A percentile compares a stretch with the other conserved stretches of the same genome.
Evolutionary conservation across 106 monocot genomes (phyloP).

Genomic region (Phalaenopsis equestris): DNA sequence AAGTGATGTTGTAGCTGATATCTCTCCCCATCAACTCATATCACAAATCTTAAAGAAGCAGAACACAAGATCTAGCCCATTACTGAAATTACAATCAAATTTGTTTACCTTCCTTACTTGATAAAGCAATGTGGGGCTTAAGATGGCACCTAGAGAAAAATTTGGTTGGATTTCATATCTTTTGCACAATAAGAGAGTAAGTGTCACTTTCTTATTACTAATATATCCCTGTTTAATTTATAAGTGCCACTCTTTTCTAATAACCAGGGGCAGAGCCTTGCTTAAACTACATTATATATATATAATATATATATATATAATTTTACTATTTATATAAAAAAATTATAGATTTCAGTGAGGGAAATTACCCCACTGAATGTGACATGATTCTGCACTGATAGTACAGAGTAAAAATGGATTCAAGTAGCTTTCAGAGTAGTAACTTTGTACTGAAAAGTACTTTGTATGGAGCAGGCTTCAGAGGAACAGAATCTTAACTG

Average conservation of each 20-base stretch:
- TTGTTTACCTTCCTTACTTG: slow-evolving; percentile 4
- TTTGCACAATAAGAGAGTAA: background rate
- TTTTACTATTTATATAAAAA: no score
- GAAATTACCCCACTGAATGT: background rate
- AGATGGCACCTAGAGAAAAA: background rate
- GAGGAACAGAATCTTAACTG: slow-evolving; percentile 11
- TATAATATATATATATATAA: no score
- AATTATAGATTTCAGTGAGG: no score
- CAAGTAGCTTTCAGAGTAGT: background rate
- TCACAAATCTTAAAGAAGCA: background rate
- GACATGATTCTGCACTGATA: background rate
- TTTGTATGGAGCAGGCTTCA: slow-evolving; percentile 12
- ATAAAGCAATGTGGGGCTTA: slow-evolving; percentile 2
- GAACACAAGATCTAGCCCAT: background rate
- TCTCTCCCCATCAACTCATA: background rate
- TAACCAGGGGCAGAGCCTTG: no score
- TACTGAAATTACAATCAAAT: background rate
- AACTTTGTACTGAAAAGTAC: background rate
- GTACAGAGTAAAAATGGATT: background rate
- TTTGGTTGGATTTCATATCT: background rate
- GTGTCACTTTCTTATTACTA: slow-evolving; percentile 7
- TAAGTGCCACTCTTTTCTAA: no score
- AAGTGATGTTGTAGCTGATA: background rate
- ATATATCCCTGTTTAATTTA: no score
- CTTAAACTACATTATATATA: no score